Percentiles rank a stretch among this genome's conserved stretches.
phyloP scores from a whole-genome alignment of 176 grass and related monocot species.

The Aechmea fasciata region DNA sequence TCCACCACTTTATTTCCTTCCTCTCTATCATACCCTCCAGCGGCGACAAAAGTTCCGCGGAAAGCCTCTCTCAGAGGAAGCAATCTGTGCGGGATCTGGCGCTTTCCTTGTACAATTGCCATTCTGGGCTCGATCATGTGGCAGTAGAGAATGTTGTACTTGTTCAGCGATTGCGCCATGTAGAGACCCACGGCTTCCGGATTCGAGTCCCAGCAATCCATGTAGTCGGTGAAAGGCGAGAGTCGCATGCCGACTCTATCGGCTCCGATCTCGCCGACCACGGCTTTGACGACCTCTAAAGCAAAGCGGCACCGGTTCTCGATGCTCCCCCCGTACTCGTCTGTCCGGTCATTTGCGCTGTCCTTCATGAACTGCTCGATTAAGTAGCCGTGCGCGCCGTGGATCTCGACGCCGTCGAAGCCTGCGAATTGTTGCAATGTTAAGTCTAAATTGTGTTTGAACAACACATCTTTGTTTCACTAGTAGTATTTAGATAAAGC shows the following conservation, averaged over 20 bases:
- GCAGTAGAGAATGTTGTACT: not conserved
- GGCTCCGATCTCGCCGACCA: slow-evolving; percentile 24
- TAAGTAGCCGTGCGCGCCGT: slow-evolving; percentile 40
- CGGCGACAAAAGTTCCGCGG: too few relatives aligned
- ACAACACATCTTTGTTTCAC: too few relatives aligned
- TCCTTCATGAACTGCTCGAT: slow-evolving; percentile 63
- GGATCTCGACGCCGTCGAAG: slow-evolving; percentile 51
- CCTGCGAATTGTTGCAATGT: slow-evolving; percentile 6
- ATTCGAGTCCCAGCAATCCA: not conserved
- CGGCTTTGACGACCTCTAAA: slow-evolving; percentile 27
- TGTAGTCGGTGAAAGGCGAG: slow-evolving; percentile 16
- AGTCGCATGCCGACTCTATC: slow-evolving; percentile 16
- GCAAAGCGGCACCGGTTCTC: slow-evolving; percentile 40
- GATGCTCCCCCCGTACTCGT: slow-evolving; percentile 33
- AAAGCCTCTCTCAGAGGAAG: not conserved
- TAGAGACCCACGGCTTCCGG: not conserved
- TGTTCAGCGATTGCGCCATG: not conserved
- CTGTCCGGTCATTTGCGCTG: slow-evolving; percentile 33
- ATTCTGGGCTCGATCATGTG: not conserved
- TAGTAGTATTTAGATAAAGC: too few relatives aligned
- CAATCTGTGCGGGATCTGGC: not conserved
- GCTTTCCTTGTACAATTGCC: not conserved
- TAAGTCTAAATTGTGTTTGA: not conserved
- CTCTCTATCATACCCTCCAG: too few relatives aligned
- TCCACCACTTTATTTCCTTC: too few relatives aligned